phyloP scores from a whole-genome alignment of 306 rosid genomes.

The Myrica gale region DNA sequence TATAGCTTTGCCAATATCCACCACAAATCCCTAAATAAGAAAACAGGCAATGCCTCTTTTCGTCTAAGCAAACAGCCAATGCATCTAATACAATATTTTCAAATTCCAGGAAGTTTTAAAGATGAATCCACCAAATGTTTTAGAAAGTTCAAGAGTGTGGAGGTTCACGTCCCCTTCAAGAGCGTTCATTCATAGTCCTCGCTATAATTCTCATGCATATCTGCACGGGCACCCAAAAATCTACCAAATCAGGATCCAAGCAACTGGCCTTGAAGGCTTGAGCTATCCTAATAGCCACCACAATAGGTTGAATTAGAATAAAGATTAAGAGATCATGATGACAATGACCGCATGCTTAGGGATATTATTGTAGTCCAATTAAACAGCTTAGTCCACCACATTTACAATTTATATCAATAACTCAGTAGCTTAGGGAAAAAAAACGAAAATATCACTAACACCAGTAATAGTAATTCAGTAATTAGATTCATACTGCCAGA shows the following conservation, averaged over 20 bases:
- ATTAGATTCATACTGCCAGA: conserved; percentile 17
- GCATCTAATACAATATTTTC: neutral
- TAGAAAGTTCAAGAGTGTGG: neutral
- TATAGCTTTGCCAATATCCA: neutral
- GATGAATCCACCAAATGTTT: neutral
- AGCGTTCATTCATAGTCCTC: neutral
- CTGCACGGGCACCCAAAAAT: neutral
- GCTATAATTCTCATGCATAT: neutral
- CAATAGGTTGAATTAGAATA: neutral
- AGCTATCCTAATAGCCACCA: neutral
- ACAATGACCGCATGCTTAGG: neutral
- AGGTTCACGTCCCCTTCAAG: no score
- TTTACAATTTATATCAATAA: neutral
- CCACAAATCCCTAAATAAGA: neutral
- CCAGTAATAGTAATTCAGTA: neutral
- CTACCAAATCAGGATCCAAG: neutral
- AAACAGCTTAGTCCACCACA: neutral
- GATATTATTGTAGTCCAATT: neutral
- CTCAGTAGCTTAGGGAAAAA: neutral
- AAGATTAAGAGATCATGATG: neutral
- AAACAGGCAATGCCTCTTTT: no score
- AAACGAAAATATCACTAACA: neutral
- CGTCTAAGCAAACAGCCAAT: neutral
- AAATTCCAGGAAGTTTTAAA: neutral
- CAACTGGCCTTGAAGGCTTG: neutral